Evolutionary conservation across 495 filamentous ascomycete genomes (phyloP).

Genomic region (Aspergillus sclerotiicarbonarius): DNA sequence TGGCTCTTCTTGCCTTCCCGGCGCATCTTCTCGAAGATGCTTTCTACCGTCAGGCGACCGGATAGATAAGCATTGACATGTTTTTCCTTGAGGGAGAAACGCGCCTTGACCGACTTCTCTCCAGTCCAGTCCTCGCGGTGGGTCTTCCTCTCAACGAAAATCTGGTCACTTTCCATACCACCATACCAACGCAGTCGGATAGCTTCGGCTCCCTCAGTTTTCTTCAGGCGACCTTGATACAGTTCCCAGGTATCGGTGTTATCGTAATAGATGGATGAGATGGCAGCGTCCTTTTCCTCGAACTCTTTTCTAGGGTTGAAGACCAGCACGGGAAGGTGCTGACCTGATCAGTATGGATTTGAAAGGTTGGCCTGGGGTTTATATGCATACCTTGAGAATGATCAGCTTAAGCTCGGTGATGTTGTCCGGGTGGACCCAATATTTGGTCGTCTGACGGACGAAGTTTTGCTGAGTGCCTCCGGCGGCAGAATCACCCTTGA

Average conservation of each 20-base stretch:
- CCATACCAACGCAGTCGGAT: conserved; percentile 98
- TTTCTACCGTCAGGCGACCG: conserved; percentile 75
- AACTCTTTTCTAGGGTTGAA: conserved; percentile 99
- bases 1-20: conserved; percentile 90
- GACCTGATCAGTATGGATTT: background rate
- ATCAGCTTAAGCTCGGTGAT: conserved; percentile 98
- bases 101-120: conserved; percentile 97
- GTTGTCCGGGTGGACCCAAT: conserved; percentile 99
- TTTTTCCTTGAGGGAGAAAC: conserved; percentile 94
- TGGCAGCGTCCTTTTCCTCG: conserved; percentile 81
- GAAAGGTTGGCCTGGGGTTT: background rate
- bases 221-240: conserved; percentile 91
- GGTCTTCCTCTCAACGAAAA: conserved; percentile 97
- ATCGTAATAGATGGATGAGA: conserved; percentile 98
- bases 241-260: conserved; percentile 91
- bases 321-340: conserved; percentile 93
- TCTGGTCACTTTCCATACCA: conserved; percentile 88
- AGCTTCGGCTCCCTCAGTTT: conserved; percentile 96
- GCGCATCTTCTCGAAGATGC: conserved; percentile 89
- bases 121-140: conserved; percentile 99
- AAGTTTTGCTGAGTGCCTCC: conserved; percentile 95
- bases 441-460: conserved; percentile 95
- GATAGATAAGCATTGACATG: conserved; percentile 86
- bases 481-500: conserved; percentile 86
- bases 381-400: conserved; percentile 68